These are phyloP conservation scores for Saccharata proteae DNA, from an alignment of 2,329 filamentous ascomycete species.

Conservation along the genomic window DNA sequence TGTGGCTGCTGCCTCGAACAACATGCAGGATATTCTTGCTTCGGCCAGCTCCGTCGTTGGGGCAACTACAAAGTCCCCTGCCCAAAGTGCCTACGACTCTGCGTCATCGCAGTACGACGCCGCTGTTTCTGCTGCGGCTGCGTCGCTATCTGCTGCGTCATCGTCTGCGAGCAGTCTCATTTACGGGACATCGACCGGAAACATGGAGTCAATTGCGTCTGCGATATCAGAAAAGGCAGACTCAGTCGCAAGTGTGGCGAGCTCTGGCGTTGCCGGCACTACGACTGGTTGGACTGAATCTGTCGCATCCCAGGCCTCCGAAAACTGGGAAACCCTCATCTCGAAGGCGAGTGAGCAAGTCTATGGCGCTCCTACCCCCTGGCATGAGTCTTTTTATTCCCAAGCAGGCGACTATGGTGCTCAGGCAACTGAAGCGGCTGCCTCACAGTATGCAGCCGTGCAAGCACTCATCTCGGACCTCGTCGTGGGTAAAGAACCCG, in stretches of 20 bases:
- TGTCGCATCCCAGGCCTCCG: constrained; percentile 42
- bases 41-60: constrained; percentile 28
- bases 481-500: constrained; percentile 63
- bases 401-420: constrained; percentile 47
- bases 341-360: constrained; percentile 55
- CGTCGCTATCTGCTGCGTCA: constrained; percentile 26
- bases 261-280: constrained; percentile 31
- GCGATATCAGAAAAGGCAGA: constrained; percentile 37
- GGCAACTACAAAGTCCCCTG: constrained; percentile 22
- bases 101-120: constrained; percentile 33
- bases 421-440: constrained; percentile 49
- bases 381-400: constrained; percentile 33
- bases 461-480: constrained; percentile 65
- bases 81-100: constrained; percentile 27
- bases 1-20: constrained; percentile 18
- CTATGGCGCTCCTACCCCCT: constrained; percentile 52
- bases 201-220: constrained; percentile 24
- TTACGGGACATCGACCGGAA: constrained; percentile 31
- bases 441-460: constrained; percentile 56
- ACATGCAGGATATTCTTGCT: constrained; percentile 18
- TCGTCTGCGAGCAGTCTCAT: constrained; percentile 30
- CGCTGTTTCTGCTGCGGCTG: constrained; percentile 33
- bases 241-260: constrained; percentile 33
- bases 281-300: constrained; percentile 42
- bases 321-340: constrained; percentile 53